Conservation (phyloP, 2,329 filamentous ascomycete species). For the Penicillium sp. region DNA sequence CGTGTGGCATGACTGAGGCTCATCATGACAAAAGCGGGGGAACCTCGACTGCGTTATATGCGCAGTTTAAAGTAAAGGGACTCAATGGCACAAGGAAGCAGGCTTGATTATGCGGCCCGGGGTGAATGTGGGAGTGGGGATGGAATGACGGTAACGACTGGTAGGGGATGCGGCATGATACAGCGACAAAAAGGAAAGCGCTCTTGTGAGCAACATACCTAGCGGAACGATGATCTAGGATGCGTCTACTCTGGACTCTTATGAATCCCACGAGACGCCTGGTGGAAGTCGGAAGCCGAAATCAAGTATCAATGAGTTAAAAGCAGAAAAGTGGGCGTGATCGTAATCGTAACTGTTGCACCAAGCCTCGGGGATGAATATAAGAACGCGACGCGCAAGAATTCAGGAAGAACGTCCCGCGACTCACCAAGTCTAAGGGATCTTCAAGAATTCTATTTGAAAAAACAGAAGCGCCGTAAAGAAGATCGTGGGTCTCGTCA, state of each 20-base stretch:
- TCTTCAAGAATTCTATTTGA: conserved; percentile 24
- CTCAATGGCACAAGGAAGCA: neutral
- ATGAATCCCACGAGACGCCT: conserved; percentile 7
- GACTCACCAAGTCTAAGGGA: conserved; percentile 37
- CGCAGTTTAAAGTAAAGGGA: neutral
- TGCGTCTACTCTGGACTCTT: conserved; percentile 7
- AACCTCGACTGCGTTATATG: neutral
- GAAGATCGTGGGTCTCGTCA: conserved; percentile 28
- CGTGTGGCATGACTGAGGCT: conserved; percentile 19
- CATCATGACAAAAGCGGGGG: conserved; percentile 8
- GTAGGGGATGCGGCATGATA: neutral
- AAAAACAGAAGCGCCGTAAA: neutral
- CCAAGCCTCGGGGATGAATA: neutral
- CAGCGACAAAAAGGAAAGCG: neutral
- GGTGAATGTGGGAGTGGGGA: neutral
- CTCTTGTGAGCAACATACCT: conserved; percentile 10
- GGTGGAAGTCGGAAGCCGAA: neutral
- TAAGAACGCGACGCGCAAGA: conserved; percentile 2
- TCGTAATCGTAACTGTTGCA: conserved; percentile 32
- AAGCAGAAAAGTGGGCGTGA: conserved; percentile 13
- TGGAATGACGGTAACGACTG: neutral
- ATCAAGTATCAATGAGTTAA: conserved; percentile 11
- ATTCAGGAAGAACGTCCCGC: neutral
- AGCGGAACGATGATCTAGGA: neutral
- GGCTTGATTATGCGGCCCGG: neutral